These are phyloP conservation scores for Quaeritorhiza haematococci DNA, from an alignment of 371 early-diverging fungal species.

Conservation along the genomic window DNA sequence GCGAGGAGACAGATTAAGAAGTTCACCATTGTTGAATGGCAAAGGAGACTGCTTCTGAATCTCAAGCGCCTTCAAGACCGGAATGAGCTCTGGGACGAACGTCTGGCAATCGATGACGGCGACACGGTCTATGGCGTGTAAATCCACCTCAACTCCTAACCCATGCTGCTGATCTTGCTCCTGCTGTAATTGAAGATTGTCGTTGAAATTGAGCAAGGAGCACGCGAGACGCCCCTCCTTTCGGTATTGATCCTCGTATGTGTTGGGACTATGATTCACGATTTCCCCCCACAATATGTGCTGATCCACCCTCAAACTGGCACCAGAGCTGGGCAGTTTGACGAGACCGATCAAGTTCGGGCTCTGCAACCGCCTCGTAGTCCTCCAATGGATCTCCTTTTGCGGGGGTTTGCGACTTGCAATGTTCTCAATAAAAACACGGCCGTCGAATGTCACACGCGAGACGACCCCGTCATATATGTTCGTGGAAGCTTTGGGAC, in stretches of 20 bases:
- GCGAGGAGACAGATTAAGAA: slow-evolving; percentile 17
- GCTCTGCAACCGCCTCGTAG: slow-evolving; percentile 14
- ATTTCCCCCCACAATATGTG: slow-evolving; percentile 23
- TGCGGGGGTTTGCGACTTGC: slow-evolving; percentile 20
- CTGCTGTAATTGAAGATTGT: background rate
- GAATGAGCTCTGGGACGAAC: slow-evolving; percentile 26
- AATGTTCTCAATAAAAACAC: slow-evolving; percentile 10
- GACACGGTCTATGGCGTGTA: slow-evolving; percentile 13
- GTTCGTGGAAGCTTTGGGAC: slow-evolving; percentile 17
- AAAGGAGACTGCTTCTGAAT: slow-evolving; percentile 9
- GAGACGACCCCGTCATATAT: slow-evolving; percentile 24
- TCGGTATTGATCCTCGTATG: slow-evolving; percentile 13
- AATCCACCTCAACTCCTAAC: background rate
- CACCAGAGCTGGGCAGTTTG: slow-evolving; percentile 10
- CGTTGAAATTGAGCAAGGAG: slow-evolving; percentile 11
- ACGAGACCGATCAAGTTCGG: slow-evolving; percentile 29
- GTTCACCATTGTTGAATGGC: slow-evolving; percentile 21
- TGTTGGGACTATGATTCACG: slow-evolving; percentile 5
- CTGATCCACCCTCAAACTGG: background rate
- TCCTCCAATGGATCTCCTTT: slow-evolving; percentile 16
- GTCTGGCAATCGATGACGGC: slow-evolving; percentile 30
- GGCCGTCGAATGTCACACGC: slow-evolving; percentile 17
- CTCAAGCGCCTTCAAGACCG: slow-evolving; percentile 24
- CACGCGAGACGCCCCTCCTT: slow-evolving; percentile 16
- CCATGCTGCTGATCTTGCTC: too few species aligned